Evolutionary conservation across 805 yeast species (phyloP).

Genomic region (Starmera caribaea): DNA sequence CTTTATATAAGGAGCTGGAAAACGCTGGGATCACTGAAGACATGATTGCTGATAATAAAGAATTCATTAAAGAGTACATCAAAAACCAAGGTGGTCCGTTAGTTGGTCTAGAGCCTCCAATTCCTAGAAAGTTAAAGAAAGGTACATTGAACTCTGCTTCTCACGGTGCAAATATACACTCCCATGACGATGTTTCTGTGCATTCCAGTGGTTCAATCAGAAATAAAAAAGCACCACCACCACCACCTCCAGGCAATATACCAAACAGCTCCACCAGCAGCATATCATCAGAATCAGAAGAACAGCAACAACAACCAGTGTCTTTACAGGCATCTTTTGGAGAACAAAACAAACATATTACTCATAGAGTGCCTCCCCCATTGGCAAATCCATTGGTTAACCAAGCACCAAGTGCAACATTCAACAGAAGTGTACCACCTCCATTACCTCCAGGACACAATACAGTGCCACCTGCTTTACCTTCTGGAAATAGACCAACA

Average conservation of each 20-base stretch:
- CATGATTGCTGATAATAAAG: slow-evolving; percentile 80
- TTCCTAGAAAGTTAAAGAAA: slow-evolving; percentile 51
- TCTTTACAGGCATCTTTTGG: too few relatives aligned
- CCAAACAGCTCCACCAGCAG: slow-evolving; percentile 11
- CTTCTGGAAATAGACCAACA: slow-evolving; percentile 5
- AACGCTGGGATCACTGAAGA: slow-evolving; percentile 77
- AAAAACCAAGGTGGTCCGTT: slow-evolving; percentile 68
- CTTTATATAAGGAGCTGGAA: slow-evolving; percentile 62
- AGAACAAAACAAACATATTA: too few relatives aligned
- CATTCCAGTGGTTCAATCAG: slow-evolving; percentile 23
- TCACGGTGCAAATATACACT: slow-evolving; percentile 21
- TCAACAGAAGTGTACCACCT: slow-evolving; percentile 10
- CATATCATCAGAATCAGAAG: neutral
- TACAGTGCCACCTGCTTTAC: slow-evolving; percentile 13
- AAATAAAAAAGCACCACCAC: slow-evolving; percentile 30
- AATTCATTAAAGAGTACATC: slow-evolving; percentile 73
- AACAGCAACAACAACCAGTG: too few relatives aligned
- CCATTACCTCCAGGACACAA: slow-evolving; percentile 11
- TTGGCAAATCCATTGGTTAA: slow-evolving; percentile 10
- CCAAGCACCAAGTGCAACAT: neutral
- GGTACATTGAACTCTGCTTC: slow-evolving; percentile 20
- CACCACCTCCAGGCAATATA: slow-evolving; percentile 23
- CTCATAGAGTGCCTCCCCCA: too few relatives aligned
- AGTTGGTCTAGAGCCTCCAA: slow-evolving; percentile 77
- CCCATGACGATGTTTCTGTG: slow-evolving; percentile 14